These are phyloP conservation scores for Avicennia marina DNA, from an alignment of 257 asterid species.

Conservation along the genomic window DNA sequence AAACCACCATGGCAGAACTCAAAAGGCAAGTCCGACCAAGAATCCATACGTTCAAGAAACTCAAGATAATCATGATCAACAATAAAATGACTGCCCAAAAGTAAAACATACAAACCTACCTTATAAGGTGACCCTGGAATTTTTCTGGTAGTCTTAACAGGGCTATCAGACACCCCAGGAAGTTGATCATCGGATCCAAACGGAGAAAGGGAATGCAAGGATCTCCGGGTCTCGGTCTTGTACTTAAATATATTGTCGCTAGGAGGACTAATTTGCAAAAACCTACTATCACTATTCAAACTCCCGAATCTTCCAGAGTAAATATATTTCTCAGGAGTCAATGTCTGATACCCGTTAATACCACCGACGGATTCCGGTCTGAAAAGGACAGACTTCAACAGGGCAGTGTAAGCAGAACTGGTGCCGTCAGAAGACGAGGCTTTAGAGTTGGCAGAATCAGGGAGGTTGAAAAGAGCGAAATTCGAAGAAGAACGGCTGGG, in stretches of 20 bases:
- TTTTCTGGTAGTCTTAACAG: constrained; percentile 76
- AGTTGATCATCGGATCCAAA: constrained; percentile 72
- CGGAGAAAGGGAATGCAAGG: constrained; percentile 66
- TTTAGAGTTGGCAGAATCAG: constrained; percentile 28
- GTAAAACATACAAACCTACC: constrained; percentile 41
- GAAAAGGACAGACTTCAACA: constrained; percentile 68
- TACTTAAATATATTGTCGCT: constrained; percentile 74
- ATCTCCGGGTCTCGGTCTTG: constrained; percentile 67
- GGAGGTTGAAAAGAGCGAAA: constrained; percentile 70
- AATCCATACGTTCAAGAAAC: background rate
- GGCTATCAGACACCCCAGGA: constrained; percentile 68
- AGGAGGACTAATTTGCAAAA: constrained; percentile 39
- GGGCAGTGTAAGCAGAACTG: constrained; percentile 55
- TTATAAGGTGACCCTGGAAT: constrained; percentile 81
- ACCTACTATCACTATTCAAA: constrained; percentile 18
- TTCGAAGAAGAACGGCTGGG: constrained; percentile 83
- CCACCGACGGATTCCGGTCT: constrained; percentile 48
- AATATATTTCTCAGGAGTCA: constrained; percentile 52
- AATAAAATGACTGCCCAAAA: background rate
- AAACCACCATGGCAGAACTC: no score
- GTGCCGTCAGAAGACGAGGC: constrained; percentile 41
- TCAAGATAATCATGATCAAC: background rate
- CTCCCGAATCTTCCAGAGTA: constrained; percentile 24
- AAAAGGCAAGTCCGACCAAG: no score
- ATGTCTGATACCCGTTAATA: constrained; percentile 41